phyloP scores from a whole-genome alignment of 2,329 filamentous ascomycete species.

The Cadophora luteo-olivacea region DNA sequence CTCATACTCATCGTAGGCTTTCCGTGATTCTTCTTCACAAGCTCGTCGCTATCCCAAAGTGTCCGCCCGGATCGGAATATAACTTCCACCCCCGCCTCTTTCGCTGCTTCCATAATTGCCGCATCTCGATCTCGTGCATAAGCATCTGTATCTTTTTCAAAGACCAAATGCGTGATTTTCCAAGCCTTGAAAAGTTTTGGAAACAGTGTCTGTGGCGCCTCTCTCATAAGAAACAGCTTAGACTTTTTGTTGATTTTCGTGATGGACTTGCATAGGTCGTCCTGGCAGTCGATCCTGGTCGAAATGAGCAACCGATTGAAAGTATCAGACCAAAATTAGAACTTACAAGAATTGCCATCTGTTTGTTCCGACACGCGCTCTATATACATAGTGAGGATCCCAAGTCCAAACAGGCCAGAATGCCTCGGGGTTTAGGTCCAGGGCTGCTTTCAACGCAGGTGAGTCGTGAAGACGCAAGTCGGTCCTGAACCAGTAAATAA shows the following conservation, averaged over 20 bases:
- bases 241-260: slow-evolving; percentile 73
- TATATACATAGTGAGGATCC: slow-evolving; percentile 83
- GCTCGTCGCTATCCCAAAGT: slow-evolving; percentile 74
- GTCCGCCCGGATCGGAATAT: slow-evolving; percentile 70
- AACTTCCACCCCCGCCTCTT: slow-evolving; percentile 70
- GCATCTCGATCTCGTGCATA: slow-evolving; percentile 72
- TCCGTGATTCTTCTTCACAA: slow-evolving; percentile 69
- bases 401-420: slow-evolving; percentile 81
- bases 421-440: slow-evolving; percentile 71
- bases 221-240: slow-evolving; percentile 74
- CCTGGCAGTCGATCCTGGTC: slow-evolving; percentile 72
- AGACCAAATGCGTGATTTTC: slow-evolving; percentile 77
- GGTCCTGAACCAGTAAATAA: slow-evolving; percentile 82
- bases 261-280: slow-evolving; percentile 71
- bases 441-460: slow-evolving; percentile 72
- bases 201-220: slow-evolving; percentile 73
- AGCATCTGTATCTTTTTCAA: slow-evolving; percentile 79
- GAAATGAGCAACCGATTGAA: slow-evolving; percentile 17
- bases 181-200: slow-evolving; percentile 76
- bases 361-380: slow-evolving; percentile 72
- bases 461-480: slow-evolving; percentile 81
- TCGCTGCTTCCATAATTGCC: slow-evolving; percentile 62
- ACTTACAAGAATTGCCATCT: slow-evolving; percentile 73
- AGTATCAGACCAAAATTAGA: neutral
- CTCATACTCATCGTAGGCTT: slow-evolving; percentile 78